A percentile compares a stretch with the other conserved stretches of the same genome.
Evolutionary conservation across 352 stramenopile genomes (phyloP).

Genomic region (Globisporangium echinulatum): DNA sequence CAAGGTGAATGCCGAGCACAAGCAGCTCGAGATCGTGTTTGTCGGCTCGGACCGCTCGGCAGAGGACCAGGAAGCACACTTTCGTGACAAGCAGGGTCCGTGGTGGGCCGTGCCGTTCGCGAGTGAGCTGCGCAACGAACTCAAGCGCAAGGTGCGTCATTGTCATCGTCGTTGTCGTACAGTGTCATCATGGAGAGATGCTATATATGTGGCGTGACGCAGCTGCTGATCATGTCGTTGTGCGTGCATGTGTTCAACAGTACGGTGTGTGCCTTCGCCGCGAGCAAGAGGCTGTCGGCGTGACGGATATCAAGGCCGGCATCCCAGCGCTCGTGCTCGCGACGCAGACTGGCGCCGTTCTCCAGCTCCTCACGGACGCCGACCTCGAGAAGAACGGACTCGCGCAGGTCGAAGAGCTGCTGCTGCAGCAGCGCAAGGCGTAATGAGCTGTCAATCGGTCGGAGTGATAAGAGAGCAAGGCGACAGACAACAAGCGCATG

Average conservation of each 20-base stretch:
- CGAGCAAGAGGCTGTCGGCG: constrained; percentile 34
- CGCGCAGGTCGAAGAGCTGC: constrained; percentile 5
- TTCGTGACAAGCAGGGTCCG: too few species aligned
- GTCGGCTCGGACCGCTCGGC: constrained; percentile 62
- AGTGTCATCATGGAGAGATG: too few species aligned
- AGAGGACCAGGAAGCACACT: constrained; percentile 53
- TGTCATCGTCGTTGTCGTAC: too few species aligned
- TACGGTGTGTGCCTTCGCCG: constrained; percentile 70
- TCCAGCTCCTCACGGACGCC: constrained; percentile 12
- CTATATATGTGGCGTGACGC: background rate
- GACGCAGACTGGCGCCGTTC: constrained; percentile 10
- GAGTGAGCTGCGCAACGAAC: constrained; percentile 41
- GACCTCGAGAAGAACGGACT: constrained; percentile 9
- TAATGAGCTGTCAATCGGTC: background rate
- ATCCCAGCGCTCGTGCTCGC: constrained; percentile 23
- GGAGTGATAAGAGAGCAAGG: background rate
- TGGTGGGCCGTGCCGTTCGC: constrained; percentile 80
- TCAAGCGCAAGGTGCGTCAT: constrained; percentile 62
- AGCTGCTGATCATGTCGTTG: background rate
- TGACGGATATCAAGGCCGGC: constrained; percentile 16
- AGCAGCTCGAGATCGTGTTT: constrained; percentile 69
- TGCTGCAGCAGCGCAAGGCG: background rate
- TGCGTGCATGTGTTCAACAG: constrained; percentile 6
- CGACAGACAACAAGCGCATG: background rate
- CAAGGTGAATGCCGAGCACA: constrained; percentile 29